Evolutionary conservation across 2,329 filamentous ascomycete genomes (phyloP).

Genomic region (Knoxdaviesia capensis): DNA sequence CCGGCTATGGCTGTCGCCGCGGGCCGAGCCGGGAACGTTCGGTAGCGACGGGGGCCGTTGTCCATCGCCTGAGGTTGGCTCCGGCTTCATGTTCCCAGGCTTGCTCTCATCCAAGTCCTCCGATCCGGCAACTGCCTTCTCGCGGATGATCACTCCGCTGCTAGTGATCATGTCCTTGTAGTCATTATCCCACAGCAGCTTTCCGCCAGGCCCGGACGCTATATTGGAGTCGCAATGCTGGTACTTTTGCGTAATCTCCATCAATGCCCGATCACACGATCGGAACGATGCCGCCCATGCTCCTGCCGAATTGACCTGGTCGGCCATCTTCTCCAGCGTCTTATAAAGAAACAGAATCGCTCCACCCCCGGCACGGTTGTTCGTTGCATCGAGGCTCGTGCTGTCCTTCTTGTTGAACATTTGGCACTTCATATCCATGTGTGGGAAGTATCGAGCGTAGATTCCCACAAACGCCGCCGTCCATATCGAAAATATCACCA

Average conservation of each 20-base stretch:
- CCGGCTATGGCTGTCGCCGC: no score
- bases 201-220: slow-evolving; percentile 1
- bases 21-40: no score
- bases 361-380: slow-evolving; percentile 19
- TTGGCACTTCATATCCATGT: slow-evolving; percentile 40
- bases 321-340: slow-evolving; percentile 27
- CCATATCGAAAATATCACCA: slow-evolving; percentile 48
- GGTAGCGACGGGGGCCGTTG: no score
- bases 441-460: slow-evolving; percentile 46
- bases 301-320: no score
- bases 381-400: slow-evolving; percentile 10
- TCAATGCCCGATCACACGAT: no score
- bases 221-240: no score
- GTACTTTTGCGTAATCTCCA: no score
- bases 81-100: no score
- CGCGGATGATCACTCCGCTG: slow-evolving; percentile 18
- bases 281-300: no score
- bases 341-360: slow-evolving; percentile 4
- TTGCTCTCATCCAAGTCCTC: no score
- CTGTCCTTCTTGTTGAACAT: slow-evolving; percentile 21
- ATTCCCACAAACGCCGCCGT: slow-evolving; percentile 44
- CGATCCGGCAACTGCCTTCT: slow-evolving; percentile 5
- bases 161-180: slow-evolving; percentile 18
- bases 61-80: no score
- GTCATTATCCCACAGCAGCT: slow-evolving; percentile 4